Conservation (phyloP, 345 rosid genomes). For the Cardamine resedifolia region DNA sequence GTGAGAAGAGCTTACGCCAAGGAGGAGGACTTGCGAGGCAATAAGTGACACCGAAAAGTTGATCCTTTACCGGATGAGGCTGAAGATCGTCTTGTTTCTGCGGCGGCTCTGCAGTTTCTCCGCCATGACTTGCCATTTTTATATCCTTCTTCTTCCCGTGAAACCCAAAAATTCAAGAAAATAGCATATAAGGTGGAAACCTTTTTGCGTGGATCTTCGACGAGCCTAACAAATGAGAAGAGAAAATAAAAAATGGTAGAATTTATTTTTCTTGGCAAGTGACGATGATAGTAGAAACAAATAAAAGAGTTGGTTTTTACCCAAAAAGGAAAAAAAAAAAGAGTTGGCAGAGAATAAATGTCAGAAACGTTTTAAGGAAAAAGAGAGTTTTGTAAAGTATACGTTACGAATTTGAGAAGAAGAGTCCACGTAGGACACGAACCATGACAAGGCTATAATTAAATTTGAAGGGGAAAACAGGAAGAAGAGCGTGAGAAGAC, state of each 20-base stretch:
- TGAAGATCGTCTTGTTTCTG: constrained; percentile 83
- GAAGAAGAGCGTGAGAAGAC: constrained; percentile 7
- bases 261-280: not conserved
- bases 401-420: constrained; percentile 22
- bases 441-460: not conserved
- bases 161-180: not conserved
- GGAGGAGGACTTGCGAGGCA: constrained; percentile 96
- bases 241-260: not conserved
- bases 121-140: constrained; percentile 50
- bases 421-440: constrained; percentile 15
- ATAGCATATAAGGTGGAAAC: not conserved
- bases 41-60: constrained; percentile 71
- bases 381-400: not conserved
- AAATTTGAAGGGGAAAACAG: not conserved
- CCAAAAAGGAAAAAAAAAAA: not conserved
- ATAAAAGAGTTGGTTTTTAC: not conserved
- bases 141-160: not conserved
- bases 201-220: not conserved
- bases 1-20: constrained; percentile 70
- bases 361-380: constrained; percentile 9
- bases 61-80: constrained; percentile 90
- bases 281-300: not conserved
- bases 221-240: not conserved
- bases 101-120: constrained; percentile 62
- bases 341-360: constrained; percentile 9